phyloP scores from a whole-genome alignment of 2,329 filamentous ascomycete species.

The Aspergillus ruber region DNA sequence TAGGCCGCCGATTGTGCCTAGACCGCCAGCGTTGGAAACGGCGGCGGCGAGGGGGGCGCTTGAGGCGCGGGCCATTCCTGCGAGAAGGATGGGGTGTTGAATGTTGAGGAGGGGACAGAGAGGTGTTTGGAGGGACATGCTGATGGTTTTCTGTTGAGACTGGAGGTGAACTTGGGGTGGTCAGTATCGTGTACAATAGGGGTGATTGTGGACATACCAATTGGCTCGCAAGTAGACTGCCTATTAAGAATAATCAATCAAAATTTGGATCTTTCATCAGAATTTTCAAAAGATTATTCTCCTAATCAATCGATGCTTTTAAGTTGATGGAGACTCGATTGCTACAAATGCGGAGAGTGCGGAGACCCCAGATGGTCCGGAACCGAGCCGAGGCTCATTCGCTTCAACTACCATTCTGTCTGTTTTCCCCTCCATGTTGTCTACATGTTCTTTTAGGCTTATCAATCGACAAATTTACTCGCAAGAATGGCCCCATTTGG shows the following conservation, averaged over 20 bases:
- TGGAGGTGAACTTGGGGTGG: neutral
- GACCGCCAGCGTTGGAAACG: slow-evolving; percentile 80
- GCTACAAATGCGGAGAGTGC: slow-evolving; percentile 5
- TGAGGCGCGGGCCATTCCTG: slow-evolving; percentile 86
- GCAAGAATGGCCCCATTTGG: too few relatives aligned
- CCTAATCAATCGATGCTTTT: too few relatives aligned
- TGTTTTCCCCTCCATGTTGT: neutral
- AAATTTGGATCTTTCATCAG: too few relatives aligned
- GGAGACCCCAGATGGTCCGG: slow-evolving; percentile 5
- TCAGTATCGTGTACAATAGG: neutral
- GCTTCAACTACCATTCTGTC: neutral
- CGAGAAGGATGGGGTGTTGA: slow-evolving; percentile 81
- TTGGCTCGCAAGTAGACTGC: too few relatives aligned
- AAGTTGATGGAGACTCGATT: too few relatives aligned
- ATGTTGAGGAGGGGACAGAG: slow-evolving; percentile 74
- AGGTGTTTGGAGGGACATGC: slow-evolving; percentile 62
- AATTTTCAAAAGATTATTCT: too few relatives aligned
- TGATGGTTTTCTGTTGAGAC: slow-evolving; percentile 4
- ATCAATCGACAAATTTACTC: neutral
- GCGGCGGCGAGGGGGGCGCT: slow-evolving; percentile 73
- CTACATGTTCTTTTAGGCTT: neutral
- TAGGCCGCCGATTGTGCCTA: slow-evolving; percentile 57
- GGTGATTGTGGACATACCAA: neutral
- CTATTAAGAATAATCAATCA: too few relatives aligned
- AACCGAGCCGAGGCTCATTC: neutral